phyloP scores from a whole-genome alignment of 176 grass and related monocot genomes.

The Lolium perenne region DNA sequence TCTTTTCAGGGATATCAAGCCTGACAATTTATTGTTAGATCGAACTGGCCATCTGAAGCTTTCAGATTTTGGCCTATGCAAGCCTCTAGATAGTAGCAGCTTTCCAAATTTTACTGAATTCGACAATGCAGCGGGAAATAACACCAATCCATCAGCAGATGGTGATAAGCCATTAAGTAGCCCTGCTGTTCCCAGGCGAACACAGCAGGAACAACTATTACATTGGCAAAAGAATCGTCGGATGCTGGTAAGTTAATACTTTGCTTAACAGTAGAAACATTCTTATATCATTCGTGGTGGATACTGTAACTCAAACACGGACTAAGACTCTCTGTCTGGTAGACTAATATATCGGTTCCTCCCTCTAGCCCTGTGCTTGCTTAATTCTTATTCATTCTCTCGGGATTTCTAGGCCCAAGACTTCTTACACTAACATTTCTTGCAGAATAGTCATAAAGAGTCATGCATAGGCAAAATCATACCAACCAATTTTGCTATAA shows the following conservation, averaged over 20 bases:
- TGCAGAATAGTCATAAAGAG: constrained; percentile 20
- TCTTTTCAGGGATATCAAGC: constrained; percentile 95
- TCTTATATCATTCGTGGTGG: background rate
- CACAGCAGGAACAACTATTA: constrained; percentile 86
- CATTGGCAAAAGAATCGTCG: constrained; percentile 95
- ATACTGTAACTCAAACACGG: constrained; percentile 2
- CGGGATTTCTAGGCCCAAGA: background rate
- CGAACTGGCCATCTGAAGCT: constrained; percentile 90
- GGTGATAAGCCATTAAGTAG: constrained; percentile 55
- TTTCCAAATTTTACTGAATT: constrained; percentile 84
- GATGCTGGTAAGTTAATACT: constrained; percentile 65
- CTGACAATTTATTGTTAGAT: constrained; percentile 96
- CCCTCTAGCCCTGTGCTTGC: background rate
- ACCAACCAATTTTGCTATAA: background rate
- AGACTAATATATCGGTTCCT: background rate
- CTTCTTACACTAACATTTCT: constrained; percentile 3
- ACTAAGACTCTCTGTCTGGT: background rate
- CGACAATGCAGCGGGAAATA: constrained; percentile 59
- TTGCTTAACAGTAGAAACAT: constrained; percentile 18
- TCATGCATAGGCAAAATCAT: constrained; percentile 4
- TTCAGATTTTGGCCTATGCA: constrained; percentile 98
- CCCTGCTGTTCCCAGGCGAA: constrained; percentile 63
- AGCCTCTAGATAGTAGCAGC: constrained; percentile 86
- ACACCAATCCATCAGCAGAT: constrained; percentile 54
- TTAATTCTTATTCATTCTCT: constrained; percentile 26